phyloP scores from a whole-genome alignment of 2,329 filamentous ascomycete genomes.

The Colletotrichum somersetense region DNA sequence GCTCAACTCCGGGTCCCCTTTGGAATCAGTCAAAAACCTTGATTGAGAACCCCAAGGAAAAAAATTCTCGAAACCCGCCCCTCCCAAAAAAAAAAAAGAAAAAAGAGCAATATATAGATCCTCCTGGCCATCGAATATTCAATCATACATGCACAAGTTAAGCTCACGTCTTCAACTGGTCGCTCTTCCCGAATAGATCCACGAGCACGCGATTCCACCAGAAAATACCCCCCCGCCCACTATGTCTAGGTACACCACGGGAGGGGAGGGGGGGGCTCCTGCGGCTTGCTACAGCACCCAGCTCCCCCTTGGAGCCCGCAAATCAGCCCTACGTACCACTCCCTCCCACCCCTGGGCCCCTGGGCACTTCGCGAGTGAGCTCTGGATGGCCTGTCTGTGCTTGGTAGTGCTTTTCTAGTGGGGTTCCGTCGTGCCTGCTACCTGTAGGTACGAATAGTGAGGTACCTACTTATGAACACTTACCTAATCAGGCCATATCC shows the following conservation, averaged over 20 bases:
- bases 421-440: neutral
- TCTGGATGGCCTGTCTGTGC: constrained; percentile 32
- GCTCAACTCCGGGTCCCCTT: constrained; percentile 24
- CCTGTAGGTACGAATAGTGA: too few species aligned
- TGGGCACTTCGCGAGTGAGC: neutral
- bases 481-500: constrained; percentile 24
- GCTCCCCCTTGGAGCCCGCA: constrained; percentile 34
- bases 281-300: constrained; percentile 34
- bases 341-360: constrained; percentile 17
- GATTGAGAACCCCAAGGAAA: neutral
- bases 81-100: too few species aligned
- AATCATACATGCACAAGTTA: neutral
- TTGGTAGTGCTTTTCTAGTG: constrained; percentile 32
- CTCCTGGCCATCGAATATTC: neutral
- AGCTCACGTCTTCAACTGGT: neutral
- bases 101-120: too few species aligned
- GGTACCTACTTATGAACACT: neutral
- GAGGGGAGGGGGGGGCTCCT: neutral
- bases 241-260: neutral
- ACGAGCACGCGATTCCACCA: neutral
- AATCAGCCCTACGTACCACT: constrained; percentile 34
- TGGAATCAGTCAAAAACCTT: neutral
- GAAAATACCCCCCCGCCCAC: neutral
- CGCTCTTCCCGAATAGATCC: neutral
- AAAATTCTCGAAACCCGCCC: neutral